These are phyloP conservation scores for Penicillium vulpinum DNA, from an alignment of 2,329 filamentous ascomycete genomes.

Conservation along the genomic window DNA sequence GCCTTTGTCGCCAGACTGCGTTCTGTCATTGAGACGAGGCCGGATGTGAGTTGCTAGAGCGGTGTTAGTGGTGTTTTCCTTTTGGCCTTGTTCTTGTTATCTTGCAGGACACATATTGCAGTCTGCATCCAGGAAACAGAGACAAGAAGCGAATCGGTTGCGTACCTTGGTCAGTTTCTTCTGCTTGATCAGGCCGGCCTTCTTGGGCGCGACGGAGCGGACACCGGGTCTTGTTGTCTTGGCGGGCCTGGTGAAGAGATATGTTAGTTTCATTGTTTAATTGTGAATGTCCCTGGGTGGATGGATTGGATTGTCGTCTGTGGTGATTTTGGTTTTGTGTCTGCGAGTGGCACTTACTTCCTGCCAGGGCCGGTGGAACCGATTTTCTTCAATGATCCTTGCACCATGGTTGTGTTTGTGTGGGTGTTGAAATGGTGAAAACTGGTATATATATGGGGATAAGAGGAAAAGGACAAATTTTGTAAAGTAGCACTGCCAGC, in stretches of 20 bases:
- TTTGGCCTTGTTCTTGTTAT: neutral
- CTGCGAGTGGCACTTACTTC: slow-evolving; percentile 24
- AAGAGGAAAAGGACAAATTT: neutral
- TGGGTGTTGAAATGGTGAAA: neutral
- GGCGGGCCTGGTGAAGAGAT: slow-evolving; percentile 18
- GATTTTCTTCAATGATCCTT: slow-evolving; percentile 51
- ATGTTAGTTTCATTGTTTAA: neutral
- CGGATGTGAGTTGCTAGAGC: slow-evolving; percentile 59
- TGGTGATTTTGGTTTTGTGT: neutral
- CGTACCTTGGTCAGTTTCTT: slow-evolving; percentile 63
- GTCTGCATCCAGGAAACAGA: neutral
- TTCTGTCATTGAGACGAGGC: slow-evolving; percentile 66
- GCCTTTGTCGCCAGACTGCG: slow-evolving; percentile 65
- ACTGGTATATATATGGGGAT: neutral
- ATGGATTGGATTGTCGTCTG: neutral
- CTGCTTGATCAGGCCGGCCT: slow-evolving; percentile 59
- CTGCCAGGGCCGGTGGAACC: slow-evolving; percentile 38
- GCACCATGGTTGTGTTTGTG: slow-evolving; percentile 42
- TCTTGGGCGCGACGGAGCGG: slow-evolving; percentile 67
- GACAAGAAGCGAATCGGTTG: neutral
- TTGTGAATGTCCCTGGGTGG: neutral
- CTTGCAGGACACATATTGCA: neutral
- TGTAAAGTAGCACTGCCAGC: slow-evolving; percentile 17
- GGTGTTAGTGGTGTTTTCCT: neutral
- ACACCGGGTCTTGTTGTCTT: slow-evolving; percentile 59